A percentile compares a stretch with the other conserved stretches of the same genome.
Evolutionary conservation across 1,284 basidiomycete species (phyloP).

Genomic region (Kwoniella shivajii): DNA sequence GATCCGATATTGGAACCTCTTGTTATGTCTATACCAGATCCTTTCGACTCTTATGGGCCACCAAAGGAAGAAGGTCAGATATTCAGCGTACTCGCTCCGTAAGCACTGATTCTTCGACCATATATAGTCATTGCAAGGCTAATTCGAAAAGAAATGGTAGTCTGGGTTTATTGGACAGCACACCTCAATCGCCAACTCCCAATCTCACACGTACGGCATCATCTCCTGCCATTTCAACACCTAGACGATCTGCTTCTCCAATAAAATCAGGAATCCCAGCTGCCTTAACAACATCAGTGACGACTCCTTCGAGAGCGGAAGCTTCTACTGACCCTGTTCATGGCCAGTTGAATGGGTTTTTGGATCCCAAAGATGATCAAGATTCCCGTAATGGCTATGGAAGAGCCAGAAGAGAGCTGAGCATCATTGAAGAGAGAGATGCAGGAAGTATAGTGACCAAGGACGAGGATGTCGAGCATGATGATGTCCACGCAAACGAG

Average conservation of each 20-base stretch:
- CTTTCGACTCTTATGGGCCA: constrained; percentile 88
- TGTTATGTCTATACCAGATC: constrained; percentile 85
- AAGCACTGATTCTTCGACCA: constrained; percentile 54
- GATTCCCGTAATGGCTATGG: constrained; percentile 2
- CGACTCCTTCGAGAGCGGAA: constrained; percentile 32
- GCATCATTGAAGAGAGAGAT: constrained; percentile 50
- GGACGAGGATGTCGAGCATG: constrained; percentile 11
- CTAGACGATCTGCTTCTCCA: constrained; percentile 17
- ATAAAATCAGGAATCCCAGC: constrained; percentile 8
- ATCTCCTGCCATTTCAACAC: constrained; percentile 24
- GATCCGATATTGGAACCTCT: constrained; percentile 90
- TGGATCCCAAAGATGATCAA: constrained; percentile 22
- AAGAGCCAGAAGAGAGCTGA: constrained; percentile 45
- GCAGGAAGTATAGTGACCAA: not conserved
- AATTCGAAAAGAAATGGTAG: constrained; percentile 11
- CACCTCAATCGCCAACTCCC: constrained; percentile 39
- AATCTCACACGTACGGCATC: constrained; percentile 35
- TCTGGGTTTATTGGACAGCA: constrained; percentile 38
- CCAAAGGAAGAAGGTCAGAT: constrained; percentile 86
- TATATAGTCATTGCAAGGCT: not conserved
- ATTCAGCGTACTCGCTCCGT: constrained; percentile 84
- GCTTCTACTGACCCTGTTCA: constrained; percentile 28
- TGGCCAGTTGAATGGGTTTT: constrained; percentile 32
- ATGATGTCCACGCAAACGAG: not conserved
- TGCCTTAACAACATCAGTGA: constrained; percentile 26